Conservation (phyloP, 78 protist species). For the slime mould (Dictyostelium discoideum) region dicty_2.7 NC_007088.5:3004501-3005000, state of each 20-base stretch:
- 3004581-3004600: conserved; percentile 55
- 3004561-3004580: conserved; percentile 75
- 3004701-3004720: background rate
- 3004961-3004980: background rate
- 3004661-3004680: background rate
- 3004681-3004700: background rate
- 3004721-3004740: too few relatives aligned
- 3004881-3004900: background rate
- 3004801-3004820: background rate
- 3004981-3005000: background rate
- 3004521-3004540: background rate
- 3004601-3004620: conserved; percentile 38
- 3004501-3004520: background rate
- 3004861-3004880: background rate
- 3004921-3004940: background rate
- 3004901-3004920: background rate
- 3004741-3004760: background rate
- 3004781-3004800: background rate
- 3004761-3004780: background rate
- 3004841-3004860: background rate
- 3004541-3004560: conserved; percentile 75
- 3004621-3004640: background rate
- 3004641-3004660: background rate
- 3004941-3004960: background rate
- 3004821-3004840: background rate